phyloP scores from a whole-genome alignment of 1,284 basidiomycete species.

The Ceratobasidium sp. region DNA sequence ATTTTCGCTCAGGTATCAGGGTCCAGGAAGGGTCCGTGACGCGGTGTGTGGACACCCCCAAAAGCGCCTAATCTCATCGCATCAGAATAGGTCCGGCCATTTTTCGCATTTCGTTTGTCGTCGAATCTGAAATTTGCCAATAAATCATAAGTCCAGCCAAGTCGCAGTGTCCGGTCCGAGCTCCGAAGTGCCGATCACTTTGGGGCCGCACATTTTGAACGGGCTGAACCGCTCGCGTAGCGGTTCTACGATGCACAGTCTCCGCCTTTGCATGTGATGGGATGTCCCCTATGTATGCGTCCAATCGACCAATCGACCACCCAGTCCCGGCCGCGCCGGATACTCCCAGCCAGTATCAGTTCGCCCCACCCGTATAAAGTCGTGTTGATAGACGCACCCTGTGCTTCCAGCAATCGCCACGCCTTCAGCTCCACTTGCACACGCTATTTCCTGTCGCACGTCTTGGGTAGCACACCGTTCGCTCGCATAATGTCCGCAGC shows the following conservation, averaged over 20 bases:
- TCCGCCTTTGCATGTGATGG: neutral
- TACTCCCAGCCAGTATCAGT: neutral
- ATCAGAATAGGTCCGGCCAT: conserved; percentile 18
- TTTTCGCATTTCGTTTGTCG: neutral
- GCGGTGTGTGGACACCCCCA: conserved; percentile 7
- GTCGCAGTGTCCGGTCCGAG: conserved; percentile 28
- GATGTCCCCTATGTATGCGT: neutral
- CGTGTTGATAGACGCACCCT: conserved; percentile 7
- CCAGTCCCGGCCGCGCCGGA: neutral
- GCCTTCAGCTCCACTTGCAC: conserved; percentile 7
- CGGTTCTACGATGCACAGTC: too few relatives aligned
- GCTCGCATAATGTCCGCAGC: conserved; percentile 32
- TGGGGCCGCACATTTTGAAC: conserved; percentile 7
- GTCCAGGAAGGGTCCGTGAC: conserved; percentile 9
- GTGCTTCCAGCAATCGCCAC: conserved; percentile 5
- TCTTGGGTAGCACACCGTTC: neutral
- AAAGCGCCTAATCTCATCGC: conserved; percentile 22
- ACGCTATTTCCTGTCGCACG: conserved; percentile 10
- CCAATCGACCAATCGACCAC: neutral
- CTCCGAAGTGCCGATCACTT: conserved; percentile 12
- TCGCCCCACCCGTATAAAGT: conserved; percentile 29
- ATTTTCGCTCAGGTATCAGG: conserved; percentile 21
- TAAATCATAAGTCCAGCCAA: neutral
- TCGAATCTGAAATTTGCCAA: neutral
- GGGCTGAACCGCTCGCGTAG: too few relatives aligned